Evolutionary conservation across 768 basidiomycete species (phyloP), one percentile per base, ranked within the genome.

Genomic region (Pholiota molesta): DNA sequence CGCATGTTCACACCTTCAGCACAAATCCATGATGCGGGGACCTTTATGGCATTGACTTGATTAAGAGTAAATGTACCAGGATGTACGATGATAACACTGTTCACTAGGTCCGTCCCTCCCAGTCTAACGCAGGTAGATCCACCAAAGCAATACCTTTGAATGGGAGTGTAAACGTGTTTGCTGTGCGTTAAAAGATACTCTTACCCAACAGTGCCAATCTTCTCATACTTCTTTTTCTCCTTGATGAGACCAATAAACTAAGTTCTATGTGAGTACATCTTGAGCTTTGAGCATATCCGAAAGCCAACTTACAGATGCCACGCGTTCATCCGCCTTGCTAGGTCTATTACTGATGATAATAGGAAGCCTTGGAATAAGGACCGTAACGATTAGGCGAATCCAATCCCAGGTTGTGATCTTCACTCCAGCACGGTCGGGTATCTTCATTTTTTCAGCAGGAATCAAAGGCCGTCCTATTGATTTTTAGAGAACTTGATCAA

Each of bases 171-270:
- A 49, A 14, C 45, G 23, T 28, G 26, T 17, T 21, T 37, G 23
- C n/a, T 13, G 5, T 31, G 11, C 59, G 45, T 5, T 19, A 13
- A n/a, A 16, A 40, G 16, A 5, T 4, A 21, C 8, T 2, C 33
- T 58, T 67, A 81, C 80, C 80, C 81, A 42, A 83, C 77, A 10
- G 75, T 74, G 14, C 81, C 81, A 45, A 83, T 66, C 45, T 77
- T 79, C 51, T 75, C 69, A 49, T 83, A 83, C 52, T 76, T 70
- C 64, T 78, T 81, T 63, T 75, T 71, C 29, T 70, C 72, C 52
- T 75, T 74, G 13, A 82, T 47, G 47, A 74, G 71, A 16, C 65
- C 52, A 33, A 81, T 74, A 58, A 81, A 77, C 80, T 83, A 52
- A 8, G 21, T 21, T 28, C 23, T 52, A 4, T 16, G n/a, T 56